phyloP scores from a whole-genome alignment of 352 stramenopile species.

The Halophytophthora polymorphica region DNA sequence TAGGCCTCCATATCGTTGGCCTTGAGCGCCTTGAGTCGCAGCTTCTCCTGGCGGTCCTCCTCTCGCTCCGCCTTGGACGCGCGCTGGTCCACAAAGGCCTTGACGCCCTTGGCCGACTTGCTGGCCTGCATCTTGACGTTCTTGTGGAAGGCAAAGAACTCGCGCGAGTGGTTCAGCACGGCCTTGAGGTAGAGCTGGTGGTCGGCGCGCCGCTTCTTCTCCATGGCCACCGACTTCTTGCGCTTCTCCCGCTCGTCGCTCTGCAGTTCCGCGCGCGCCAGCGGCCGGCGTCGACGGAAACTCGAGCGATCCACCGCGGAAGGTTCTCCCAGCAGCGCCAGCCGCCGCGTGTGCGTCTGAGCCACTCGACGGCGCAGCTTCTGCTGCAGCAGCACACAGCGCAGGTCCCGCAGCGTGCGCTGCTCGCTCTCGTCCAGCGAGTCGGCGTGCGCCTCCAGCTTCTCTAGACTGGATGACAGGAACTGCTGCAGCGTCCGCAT shows the following conservation, averaged over 20 bases:
- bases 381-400: slow-evolving; percentile 72
- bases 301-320: slow-evolving; percentile 65
- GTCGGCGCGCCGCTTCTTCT: slow-evolving; percentile 76
- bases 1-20: slow-evolving; percentile 98
- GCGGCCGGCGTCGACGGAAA: slow-evolving; percentile 66
- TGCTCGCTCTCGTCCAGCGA: slow-evolving; percentile 40
- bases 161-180: slow-evolving; percentile 77
- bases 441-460: slow-evolving; percentile 40
- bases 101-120: slow-evolving; percentile 67
- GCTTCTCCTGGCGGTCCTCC: slow-evolving; percentile 85
- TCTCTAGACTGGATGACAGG: slow-evolving; percentile 56
- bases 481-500: slow-evolving; percentile 73
- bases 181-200: slow-evolving; percentile 81
- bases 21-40: slow-evolving; percentile 88
- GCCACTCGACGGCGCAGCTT: slow-evolving; percentile 62
- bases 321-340: slow-evolving; percentile 67
- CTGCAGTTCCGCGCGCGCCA: slow-evolving; percentile 61
- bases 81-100: slow-evolving; percentile 75
- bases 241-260: slow-evolving; percentile 74
- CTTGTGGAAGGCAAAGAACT: slow-evolving; percentile 88
- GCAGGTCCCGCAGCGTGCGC: slow-evolving; percentile 53
- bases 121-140: slow-evolving; percentile 71
- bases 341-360: slow-evolving; percentile 54
- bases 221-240: slow-evolving; percentile 78
- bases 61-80: slow-evolving; percentile 79